Evolutionary conservation across 352 stramenopile genomes (phyloP), one percentile per base, ranked within the genome.

Genomic region (Phytophthora citrophthora): DNA sequence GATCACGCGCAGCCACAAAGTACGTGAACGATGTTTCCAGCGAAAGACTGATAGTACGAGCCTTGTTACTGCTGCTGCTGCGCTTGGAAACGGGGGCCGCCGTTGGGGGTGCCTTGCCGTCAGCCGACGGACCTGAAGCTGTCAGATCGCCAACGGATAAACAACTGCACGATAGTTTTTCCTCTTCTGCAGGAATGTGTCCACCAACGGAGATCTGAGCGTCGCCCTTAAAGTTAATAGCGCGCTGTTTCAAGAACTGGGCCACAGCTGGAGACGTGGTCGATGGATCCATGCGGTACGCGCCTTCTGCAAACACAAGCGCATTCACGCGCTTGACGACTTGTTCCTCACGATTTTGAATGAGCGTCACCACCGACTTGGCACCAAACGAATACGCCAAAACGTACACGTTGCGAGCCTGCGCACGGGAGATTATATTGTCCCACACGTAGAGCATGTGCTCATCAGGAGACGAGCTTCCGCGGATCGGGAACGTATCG

Each of bases 191-290:
- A 0, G 72, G 60, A 20, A 92, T 86, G 54, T 87, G 81, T 20
- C 53, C 64, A 26, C 82, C 80, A 2, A 83, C 76, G 13, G 74
- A 23, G 12, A 86, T 62, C 16, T 76, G 40, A 11, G 62, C 38
- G 43, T 91, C 80, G 5, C 77, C 81, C 64, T 88, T 91, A 58
- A 91, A 93, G 46, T 93, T 93, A 47, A 93, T 91, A 16, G 82
- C 80, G 7, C 72, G 68, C 58, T 89, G 71, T 10, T 67, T 72
- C 41, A 91, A 64, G 40, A 93, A 90, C 23, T 88, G 76, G 10
- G 69, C 79, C 16, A 91, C 77, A 31, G 74, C 68, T 2, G 80
- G 76, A 23, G 79, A 82, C 18, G 73, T 88, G 4, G 54, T 82
- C 23, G 65, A 64, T 9, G 76, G 66, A 39, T 93, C 81, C 24